Conservation (phyloP, 163 green algal genomes). For the Chlamydomonas reinhardtii region DNA sequence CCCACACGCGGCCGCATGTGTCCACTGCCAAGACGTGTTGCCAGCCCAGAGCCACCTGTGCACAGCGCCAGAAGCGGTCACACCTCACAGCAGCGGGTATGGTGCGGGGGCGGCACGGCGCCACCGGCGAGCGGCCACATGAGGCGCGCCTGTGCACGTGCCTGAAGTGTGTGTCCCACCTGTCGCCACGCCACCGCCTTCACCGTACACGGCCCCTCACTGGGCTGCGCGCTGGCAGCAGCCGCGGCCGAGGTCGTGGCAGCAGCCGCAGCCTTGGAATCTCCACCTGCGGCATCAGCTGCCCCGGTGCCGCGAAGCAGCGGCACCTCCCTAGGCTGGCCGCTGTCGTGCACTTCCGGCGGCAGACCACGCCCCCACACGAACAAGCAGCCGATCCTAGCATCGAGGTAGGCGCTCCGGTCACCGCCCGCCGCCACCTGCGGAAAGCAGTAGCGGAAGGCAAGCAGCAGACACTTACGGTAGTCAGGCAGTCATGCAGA, state of each 20-base stretch:
- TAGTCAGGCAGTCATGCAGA: too few relatives aligned
- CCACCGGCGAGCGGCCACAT: too few relatives aligned
- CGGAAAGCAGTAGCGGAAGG: background rate
- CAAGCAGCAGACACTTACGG: too few relatives aligned
- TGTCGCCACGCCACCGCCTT: background rate
- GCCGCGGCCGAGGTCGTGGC: background rate
- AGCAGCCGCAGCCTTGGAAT: background rate
- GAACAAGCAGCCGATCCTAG: background rate
- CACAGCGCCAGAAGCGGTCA: background rate
- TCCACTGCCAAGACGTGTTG: constrained; percentile 2
- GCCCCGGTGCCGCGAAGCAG: background rate
- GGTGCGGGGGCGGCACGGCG: too few relatives aligned
- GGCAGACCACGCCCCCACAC: constrained; percentile 3
- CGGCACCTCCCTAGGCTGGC: background rate
- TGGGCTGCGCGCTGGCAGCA: background rate
- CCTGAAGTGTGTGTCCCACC: background rate
- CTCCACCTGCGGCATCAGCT: background rate
- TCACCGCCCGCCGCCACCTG: constrained; percentile 27
- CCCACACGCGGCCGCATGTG: background rate
- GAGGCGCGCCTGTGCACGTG: too few relatives aligned
- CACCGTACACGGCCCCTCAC: background rate
- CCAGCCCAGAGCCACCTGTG: constrained; percentile 16
- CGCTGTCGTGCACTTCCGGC: background rate
- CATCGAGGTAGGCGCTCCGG: background rate
- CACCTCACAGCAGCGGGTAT: too few relatives aligned